These are phyloP conservation scores for Catunica adiposa DNA, from an alignment of 2,329 filamentous ascomycete species.

Conservation along the genomic window DNA sequence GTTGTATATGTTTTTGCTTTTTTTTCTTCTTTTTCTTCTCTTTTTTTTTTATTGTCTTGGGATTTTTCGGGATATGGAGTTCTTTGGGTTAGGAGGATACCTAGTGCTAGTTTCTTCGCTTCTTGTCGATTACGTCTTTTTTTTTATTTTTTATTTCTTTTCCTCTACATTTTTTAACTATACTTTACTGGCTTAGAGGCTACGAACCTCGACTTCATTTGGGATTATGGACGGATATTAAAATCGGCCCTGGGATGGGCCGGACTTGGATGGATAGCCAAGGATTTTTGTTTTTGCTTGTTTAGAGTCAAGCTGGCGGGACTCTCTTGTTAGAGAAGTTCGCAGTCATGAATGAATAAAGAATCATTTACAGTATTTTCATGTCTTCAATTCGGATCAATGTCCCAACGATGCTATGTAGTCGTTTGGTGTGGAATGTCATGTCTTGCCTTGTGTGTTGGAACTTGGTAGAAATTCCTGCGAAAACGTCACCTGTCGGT, in stretches of 20 bases:
- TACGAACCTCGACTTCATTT: not conserved
- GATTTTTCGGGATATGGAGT: slow-evolving; percentile 2
- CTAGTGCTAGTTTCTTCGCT: not conserved
- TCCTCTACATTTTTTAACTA: not conserved
- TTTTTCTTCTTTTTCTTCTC: slow-evolving; percentile 3
- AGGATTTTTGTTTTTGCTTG: not conserved
- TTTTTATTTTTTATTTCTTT: not conserved
- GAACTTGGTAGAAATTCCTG: no score
- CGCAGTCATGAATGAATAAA: not conserved
- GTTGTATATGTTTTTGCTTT: slow-evolving; percentile 8
- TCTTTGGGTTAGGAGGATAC: not conserved
- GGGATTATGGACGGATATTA: not conserved
- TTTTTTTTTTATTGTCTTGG: slow-evolving; percentile 5
- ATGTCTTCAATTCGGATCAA: no score
- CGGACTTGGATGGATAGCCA: not conserved
- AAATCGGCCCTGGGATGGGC: no score
- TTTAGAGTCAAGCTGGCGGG: not conserved
- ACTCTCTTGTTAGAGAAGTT: not conserved
- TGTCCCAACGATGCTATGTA: no score
- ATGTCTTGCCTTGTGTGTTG: no score
- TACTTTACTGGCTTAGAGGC: no score
- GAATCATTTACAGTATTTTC: no score
- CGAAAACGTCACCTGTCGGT: no score
- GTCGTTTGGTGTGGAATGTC: no score
- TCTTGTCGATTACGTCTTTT: not conserved